Base-by-base conservation (phyloP, 2,329 filamentous ascomycete genomes). In the Tolypocladium endophyticum region DNA sequence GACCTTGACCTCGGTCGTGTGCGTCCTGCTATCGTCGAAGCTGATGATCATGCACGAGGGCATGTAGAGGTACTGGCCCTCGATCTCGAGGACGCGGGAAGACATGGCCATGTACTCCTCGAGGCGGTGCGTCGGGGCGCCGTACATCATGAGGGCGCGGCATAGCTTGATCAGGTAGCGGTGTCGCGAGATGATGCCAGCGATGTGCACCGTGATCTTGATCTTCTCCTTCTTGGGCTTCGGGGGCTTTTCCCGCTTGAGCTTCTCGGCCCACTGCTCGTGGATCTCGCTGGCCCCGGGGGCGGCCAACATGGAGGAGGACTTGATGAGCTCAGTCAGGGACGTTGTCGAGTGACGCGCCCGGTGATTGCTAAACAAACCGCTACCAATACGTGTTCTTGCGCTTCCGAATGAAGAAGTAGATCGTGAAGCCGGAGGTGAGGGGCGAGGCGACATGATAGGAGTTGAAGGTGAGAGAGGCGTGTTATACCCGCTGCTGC, bases 1-100 rank as follows among this genome's bases (percentile, higher is more conserved):
- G 38, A 92, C 80, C 73, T 90, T 89, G 62, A 92, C 88, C 69
- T 91, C 88, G n/a, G 87, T 87, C 0, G 89, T 92, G 68, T 92
- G 88, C 0, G 88, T 90, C 0, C 75, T 73, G 63, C 75, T 78
- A 63, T 93, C 89, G 68, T 89, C 92, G 68, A 97, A 96, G 5
- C 90, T 93, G 69, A 96, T 88, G 60, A 97, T 89, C 92, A 97
- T 97, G 69, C 90, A 95, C 0, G 90, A 90, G 0, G 92, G 92
- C 36, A 96, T 84, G 70, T 96, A 97, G 28, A 96, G 76, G 66
- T 94, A 96, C 67, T 96, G 91, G 7, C 88, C 88, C 64, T 96
- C 89, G 20, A 96, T 92, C 72, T 92, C 89, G 43, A 97, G 81
- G 1, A 94, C 89, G n/a, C 89, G 83, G 1, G 92, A 87, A 11